phyloP scores from a whole-genome alignment of 441 rosid species.

The Adansonia madagascariensis region DNA sequence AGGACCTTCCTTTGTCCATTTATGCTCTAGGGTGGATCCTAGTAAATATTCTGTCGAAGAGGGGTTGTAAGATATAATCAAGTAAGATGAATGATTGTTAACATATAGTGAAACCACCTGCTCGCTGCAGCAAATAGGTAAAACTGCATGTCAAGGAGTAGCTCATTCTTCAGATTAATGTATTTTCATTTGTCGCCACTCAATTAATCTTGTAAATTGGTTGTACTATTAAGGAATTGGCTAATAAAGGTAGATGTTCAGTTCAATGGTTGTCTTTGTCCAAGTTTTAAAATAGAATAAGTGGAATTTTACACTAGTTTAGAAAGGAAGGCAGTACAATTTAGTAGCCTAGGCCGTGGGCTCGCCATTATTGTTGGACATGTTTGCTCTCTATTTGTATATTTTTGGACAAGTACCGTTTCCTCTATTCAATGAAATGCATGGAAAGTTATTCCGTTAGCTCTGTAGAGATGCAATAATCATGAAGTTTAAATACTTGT shows the following conservation, averaged over 20 bases:
- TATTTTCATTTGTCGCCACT: background rate
- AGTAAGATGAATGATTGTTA: constrained; percentile 4
- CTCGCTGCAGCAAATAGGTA: background rate
- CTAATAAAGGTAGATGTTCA: background rate
- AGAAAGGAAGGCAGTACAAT: background rate
- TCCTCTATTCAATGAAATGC: background rate
- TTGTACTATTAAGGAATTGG: background rate
- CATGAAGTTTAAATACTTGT: background rate
- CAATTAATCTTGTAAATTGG: background rate
- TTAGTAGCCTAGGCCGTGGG: background rate
- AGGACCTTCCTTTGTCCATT: background rate
- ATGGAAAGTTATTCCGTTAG: background rate
- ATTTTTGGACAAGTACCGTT: background rate
- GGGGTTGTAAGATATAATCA: background rate
- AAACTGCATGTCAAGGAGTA: background rate
- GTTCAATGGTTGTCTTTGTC: background rate
- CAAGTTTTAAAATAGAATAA: background rate
- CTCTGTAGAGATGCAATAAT: constrained; percentile 1
- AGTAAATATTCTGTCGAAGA: background rate
- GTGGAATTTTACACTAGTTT: background rate
- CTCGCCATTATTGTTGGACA: background rate
- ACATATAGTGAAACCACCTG: background rate
- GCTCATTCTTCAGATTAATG: background rate
- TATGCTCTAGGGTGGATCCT: background rate
- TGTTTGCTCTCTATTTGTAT: background rate